phyloP scores from a whole-genome alignment of 1,139 yeast genomes.

The Yamadazyma sp. region DNA sequence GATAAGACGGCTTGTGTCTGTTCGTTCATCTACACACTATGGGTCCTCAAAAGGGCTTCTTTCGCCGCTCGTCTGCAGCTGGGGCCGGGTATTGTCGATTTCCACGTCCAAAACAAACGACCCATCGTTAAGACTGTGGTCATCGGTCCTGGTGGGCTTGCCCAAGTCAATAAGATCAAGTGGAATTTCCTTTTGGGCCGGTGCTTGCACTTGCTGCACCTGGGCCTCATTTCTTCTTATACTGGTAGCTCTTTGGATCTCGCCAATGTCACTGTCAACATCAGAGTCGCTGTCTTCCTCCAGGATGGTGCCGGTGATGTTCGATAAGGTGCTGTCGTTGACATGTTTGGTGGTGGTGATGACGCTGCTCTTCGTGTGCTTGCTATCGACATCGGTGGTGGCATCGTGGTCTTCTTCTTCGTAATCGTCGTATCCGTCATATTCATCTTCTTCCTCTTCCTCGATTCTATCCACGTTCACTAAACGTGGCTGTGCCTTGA shows the following conservation, averaged over 20 bases:
- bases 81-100: slow-evolving; percentile 23
- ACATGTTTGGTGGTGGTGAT: slow-evolving; percentile 14
- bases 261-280: slow-evolving; percentile 50
- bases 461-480: slow-evolving; percentile 57
- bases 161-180: slow-evolving; percentile 17
- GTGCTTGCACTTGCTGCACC: slow-evolving; percentile 9
- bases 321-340: slow-evolving; percentile 17
- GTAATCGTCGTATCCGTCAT: slow-evolving; percentile 13
- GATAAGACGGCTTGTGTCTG: no score
- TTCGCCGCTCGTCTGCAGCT: slow-evolving; percentile 22
- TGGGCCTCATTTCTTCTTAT: slow-evolving; percentile 21
- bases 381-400: neutral
- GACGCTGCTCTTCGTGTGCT: slow-evolving; percentile 9
- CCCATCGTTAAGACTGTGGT: slow-evolving; percentile 20
- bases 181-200: slow-evolving; percentile 9
- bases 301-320: slow-evolving; percentile 13
- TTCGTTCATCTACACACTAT: no score
- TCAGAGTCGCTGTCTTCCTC: slow-evolving; percentile 37
- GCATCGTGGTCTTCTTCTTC: neutral
- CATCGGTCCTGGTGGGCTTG: slow-evolving; percentile 12
- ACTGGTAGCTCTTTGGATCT: slow-evolving; percentile 46
- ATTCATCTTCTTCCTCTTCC: slow-evolving; percentile 50
- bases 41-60: slow-evolving; percentile 35
- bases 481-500: slow-evolving; percentile 66
- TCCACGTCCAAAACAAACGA: slow-evolving; percentile 40